A percentile compares a stretch with the other conserved stretches of the same genome.
phyloP scores from a whole-genome alignment of 768 basidiomycete genomes.

The Rickenella mellea region DNA sequence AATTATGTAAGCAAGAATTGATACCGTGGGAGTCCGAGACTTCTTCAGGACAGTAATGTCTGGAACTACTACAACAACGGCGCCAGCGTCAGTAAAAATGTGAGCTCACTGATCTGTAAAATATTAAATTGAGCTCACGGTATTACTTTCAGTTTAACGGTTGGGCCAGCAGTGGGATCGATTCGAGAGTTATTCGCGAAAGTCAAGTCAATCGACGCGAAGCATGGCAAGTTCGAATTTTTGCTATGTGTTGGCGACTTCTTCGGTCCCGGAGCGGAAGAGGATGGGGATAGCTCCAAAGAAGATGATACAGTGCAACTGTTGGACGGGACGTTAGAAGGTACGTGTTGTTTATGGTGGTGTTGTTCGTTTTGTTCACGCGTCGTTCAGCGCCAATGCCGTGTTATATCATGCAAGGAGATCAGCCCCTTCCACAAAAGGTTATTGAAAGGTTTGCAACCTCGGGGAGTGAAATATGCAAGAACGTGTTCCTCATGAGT shows the following conservation, averaged over 20 bases:
- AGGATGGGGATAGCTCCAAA: conserved; percentile 20
- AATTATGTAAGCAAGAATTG: no score
- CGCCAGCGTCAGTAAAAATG: conserved; percentile 20
- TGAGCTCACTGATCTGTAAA: conserved; percentile 9
- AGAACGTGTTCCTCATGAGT: conserved; percentile 84
- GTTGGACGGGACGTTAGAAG: conserved; percentile 58
- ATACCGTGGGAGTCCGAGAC: no score
- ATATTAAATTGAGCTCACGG: conserved; percentile 3
- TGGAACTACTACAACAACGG: conserved; percentile 3
- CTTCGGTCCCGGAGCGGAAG: conserved; percentile 43
- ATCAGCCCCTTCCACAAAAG: conserved; percentile 57
- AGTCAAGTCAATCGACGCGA: conserved; percentile 75
- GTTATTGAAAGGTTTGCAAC: conserved; percentile 70
- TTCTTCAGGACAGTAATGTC: no score
- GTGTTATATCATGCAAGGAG: conserved; percentile 90
- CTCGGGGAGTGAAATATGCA: conserved; percentile 71
- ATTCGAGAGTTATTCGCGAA: conserved; percentile 72
- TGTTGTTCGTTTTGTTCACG: not conserved
- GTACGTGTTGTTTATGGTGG: conserved; percentile 24
- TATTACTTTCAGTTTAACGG: conserved; percentile 42
- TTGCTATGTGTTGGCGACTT: conserved; percentile 80
- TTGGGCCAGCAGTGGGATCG: conserved; percentile 72
- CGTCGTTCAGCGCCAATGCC: conserved; percentile 64
- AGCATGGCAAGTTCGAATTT: conserved; percentile 89
- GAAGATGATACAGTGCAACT: conserved; percentile 50